Evolutionary conservation across 1,139 yeast genomes (phyloP).

Genomic region (Kluyveromyces sp.): DNA sequence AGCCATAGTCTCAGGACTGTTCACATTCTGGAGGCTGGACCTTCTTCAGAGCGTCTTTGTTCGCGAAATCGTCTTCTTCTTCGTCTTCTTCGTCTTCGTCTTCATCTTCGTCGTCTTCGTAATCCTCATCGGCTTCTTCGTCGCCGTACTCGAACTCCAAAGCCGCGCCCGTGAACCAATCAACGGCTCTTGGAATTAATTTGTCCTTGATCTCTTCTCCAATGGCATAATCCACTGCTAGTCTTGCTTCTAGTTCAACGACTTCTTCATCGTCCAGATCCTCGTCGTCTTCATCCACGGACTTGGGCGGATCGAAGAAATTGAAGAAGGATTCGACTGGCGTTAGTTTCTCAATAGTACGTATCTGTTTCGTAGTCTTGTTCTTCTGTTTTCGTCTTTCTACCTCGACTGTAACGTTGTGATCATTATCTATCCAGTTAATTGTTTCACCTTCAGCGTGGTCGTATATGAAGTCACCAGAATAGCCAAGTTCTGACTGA

Average conservation of each 20-base stretch:
- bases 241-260: conserved; percentile 72
- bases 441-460: conserved; percentile 90
- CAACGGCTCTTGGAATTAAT: conserved; percentile 90
- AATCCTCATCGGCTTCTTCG: conserved; percentile 50
- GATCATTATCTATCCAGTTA: conserved; percentile 75
- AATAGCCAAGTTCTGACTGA: conserved; percentile 88
- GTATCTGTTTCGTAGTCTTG: conserved; percentile 92
- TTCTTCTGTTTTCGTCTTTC: conserved; percentile 98
- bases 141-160: conserved; percentile 46
- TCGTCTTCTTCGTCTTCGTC: conserved; percentile 37
- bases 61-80: conserved; percentile 34
- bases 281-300: conserved; percentile 47
- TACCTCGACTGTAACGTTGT: conserved; percentile 75
- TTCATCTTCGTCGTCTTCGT: conserved; percentile 50
- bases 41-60: conserved; percentile 25
- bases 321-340: conserved; percentile 92
- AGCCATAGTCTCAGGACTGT: conserved; percentile 40
- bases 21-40: conserved; percentile 85
- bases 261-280: conserved; percentile 57
- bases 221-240: conserved; percentile 88
- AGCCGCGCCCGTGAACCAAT: conserved; percentile 99
- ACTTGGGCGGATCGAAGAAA: conserved; percentile 89
- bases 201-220: conserved; percentile 97
- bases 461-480: conserved; percentile 94
- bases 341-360: conserved; percentile 90